Percentiles rank a stretch among this genome's conserved stretches.
Evolutionary conservation across 2,329 filamentous ascomycete species (phyloP).

Genomic region (Exophiala xenobiotica): DNA sequence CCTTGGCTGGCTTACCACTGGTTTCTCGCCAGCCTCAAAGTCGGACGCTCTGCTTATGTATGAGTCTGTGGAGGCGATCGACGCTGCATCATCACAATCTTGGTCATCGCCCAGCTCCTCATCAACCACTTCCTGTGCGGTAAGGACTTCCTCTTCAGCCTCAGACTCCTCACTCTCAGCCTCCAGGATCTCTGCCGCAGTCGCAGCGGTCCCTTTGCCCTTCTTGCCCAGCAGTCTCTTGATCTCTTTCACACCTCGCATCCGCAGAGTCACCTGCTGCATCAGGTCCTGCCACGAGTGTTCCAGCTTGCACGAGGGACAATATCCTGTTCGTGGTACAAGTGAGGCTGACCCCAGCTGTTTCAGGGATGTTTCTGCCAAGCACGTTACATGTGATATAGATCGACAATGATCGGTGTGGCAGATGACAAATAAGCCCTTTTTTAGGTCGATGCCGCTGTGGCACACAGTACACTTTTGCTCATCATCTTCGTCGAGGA

Average conservation of each 20-base stretch:
- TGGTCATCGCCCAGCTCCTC: slow-evolving; percentile 18
- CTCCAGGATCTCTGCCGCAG: slow-evolving; percentile 28
- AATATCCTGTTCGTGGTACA: slow-evolving; percentile 67
- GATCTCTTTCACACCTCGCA: slow-evolving; percentile 68
- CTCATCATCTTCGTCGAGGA: slow-evolving; percentile 41
- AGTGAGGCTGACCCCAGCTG: slow-evolving; percentile 46
- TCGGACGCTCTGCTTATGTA: slow-evolving; percentile 11
- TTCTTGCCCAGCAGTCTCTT: slow-evolving; percentile 64
- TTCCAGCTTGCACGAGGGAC: slow-evolving; percentile 65
- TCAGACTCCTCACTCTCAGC: slow-evolving; percentile 25
- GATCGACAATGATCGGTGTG: slow-evolving; percentile 48
- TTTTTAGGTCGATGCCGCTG: slow-evolving; percentile 36
- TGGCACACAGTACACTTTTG: slow-evolving; percentile 53
- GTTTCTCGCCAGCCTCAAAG: background rate
- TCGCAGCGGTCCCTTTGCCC: slow-evolving; percentile 34
- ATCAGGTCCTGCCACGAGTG: slow-evolving; percentile 75
- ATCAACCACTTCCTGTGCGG: slow-evolving; percentile 13
- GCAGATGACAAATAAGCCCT: slow-evolving; percentile 53
- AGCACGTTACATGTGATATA: slow-evolving; percentile 56
- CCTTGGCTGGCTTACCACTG: slow-evolving; percentile 12
- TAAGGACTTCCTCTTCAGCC: slow-evolving; percentile 16
- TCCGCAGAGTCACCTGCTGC: slow-evolving; percentile 74
- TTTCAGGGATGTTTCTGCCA: slow-evolving; percentile 53
- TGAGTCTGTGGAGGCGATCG: slow-evolving; percentile 29
- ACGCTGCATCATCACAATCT: slow-evolving; percentile 28